A percentile compares a stretch with the other conserved stretches of the same genome.
Evolutionary conservation across 176 grass and related monocot genomes (phyloP).

Genomic region (Triticum turgidum): DNA sequence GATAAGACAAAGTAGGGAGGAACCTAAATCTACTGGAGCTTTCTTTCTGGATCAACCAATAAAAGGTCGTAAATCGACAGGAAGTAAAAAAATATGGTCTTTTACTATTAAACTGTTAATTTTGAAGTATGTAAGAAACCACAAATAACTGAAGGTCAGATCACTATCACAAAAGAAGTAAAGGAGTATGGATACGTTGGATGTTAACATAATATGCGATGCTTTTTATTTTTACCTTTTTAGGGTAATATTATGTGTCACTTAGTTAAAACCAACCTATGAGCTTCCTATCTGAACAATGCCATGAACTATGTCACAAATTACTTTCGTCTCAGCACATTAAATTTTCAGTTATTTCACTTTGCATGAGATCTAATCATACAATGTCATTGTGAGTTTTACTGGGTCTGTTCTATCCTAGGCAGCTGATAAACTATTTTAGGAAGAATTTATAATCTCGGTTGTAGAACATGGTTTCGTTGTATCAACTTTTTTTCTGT

Average conservation of each 20-base stretch:
- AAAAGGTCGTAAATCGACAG: background rate
- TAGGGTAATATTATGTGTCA: background rate
- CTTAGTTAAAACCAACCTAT: constrained; percentile 1
- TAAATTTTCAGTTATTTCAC: background rate
- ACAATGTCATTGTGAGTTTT: constrained; percentile 11
- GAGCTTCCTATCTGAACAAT: background rate
- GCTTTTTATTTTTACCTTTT: background rate
- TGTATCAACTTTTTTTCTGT: background rate
- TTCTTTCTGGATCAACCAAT: background rate
- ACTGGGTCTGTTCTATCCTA: background rate
- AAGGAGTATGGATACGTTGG: background rate
- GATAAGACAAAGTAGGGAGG: background rate
- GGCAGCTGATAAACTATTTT: background rate
- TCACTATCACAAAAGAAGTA: background rate
- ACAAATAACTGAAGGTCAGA: background rate
- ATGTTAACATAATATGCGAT: background rate
- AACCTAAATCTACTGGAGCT: background rate
- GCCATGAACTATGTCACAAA: background rate
- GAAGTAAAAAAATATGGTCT: background rate
- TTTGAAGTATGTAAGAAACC: background rate
- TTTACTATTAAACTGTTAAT: background rate
- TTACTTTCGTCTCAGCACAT: constrained; percentile 3
- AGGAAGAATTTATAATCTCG: constrained; percentile 7
- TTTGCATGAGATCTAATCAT: constrained; percentile 10
- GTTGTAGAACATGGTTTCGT: background rate